Base-by-base conservation (phyloP, 164 flowering plant genomes). In the Pachysandra terminalis region DNA sequence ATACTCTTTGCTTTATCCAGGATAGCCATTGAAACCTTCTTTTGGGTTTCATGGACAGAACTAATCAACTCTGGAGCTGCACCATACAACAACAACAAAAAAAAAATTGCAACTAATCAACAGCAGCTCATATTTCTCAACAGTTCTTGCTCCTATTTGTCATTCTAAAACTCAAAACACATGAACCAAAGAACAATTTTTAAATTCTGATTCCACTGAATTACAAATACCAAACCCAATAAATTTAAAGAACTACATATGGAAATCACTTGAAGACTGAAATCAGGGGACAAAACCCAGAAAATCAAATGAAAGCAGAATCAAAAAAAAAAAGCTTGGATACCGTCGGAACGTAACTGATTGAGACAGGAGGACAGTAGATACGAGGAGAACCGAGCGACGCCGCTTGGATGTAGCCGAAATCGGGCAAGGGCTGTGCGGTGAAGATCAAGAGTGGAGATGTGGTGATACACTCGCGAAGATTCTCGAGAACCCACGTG, bases 1-100 rank as follows among this genome's bases (percentile, higher is more conserved):
- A 87, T 76, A 0, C 65, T 78, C 73, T 82, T 87, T 21, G 90
- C 91, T 72, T 68, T 79, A 52, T 80, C 79, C 80, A 89, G 59
- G 10, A 87, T 68, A 66, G 82, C 72, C n/a, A 54, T 21, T 9
- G 83, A 65, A 9, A 65, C 19, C 76, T 74, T 81, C 71, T 72
- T 78, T n/a, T 83, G 83, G 9, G 77, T 79, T 64, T 83, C 87
- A 74, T 81, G 83, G 19, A 83, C 24, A 21, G 78, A 65, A 5
- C 4, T 59, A 19, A 85, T 56, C 71, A 89, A 67, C 22, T 85
- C 87, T 13, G 83, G 74, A 66, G 84, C 90, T 88, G 76, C 56
- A 22, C 0, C 0, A 58, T 0, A 53, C n/a, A 5, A 19, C 22
- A 23, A 68, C 19, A 49, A 53, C n/a, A 5, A 19, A 40, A 23